Evolutionary conservation across 2,329 filamentous ascomycete genomes (phyloP), one percentile per base, ranked within the genome.

Genomic region (Xylariaceae sp.): DNA sequence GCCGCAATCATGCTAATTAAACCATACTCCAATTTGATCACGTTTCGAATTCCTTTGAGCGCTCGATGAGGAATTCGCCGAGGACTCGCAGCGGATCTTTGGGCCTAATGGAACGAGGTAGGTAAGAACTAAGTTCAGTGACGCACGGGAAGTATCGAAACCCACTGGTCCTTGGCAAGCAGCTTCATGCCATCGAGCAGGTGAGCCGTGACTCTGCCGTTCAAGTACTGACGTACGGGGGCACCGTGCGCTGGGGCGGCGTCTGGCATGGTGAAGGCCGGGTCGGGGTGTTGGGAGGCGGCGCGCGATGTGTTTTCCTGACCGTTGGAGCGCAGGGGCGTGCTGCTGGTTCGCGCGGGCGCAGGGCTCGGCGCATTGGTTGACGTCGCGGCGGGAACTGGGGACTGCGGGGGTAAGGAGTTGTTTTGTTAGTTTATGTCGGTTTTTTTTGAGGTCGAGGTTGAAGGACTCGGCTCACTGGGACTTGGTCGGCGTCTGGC

Each of bases 101-200:
- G 1, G 87, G 87, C 60, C 87, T 82, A 53, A 3, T 42, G n/a
- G 13, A 30, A 55, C 21, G 37, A 49, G 16, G 40, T 12, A 29
- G 60, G 49, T 49, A 48, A 30, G 39, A 26, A 19, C 29, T 12
- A 34, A 7, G 6, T 42, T 46, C 22, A 41, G 46, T 9, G 10
- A 15, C 2, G 8, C 19, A 26, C 29, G 37, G 9, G 40, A 7
- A 45, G 30, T 18, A 30, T 41, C 32, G 5, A 34, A 13, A 78
- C 85, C 65, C 71, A 89, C 87, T 86, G 81, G 40, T 89, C 84
- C 61, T 81, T 84, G 4, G 85, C 85, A 56, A 91, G 68, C 51
- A 79, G 70, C 72, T 89, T 90, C 85, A 91, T 87, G 21, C 86
- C 87, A 63, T 90, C 86, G 37, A 90, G 72, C 54, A 91, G 65